Evolutionary conservation across 371 early-diverging fungal genomes (phyloP).

Genomic region (Mortierella sp.): DNA sequence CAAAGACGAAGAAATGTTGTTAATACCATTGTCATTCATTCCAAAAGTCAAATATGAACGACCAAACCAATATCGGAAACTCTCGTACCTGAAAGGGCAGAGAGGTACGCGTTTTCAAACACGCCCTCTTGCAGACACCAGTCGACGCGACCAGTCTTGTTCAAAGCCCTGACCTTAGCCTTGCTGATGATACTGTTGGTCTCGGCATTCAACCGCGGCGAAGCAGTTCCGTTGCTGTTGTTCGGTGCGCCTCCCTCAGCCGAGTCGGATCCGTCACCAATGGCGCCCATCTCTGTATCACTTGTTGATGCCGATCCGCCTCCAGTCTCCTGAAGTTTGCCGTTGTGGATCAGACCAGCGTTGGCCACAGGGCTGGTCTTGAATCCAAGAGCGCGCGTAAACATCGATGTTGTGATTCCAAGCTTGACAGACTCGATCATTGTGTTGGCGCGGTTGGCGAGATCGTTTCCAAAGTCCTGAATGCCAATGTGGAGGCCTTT

Average conservation of each 20-base stretch:
- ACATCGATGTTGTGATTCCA: slow-evolving; percentile 69
- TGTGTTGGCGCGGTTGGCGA: slow-evolving; percentile 79
- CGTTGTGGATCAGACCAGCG: slow-evolving; percentile 32
- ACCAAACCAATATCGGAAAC: not conserved
- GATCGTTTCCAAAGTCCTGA: slow-evolving; percentile 72
- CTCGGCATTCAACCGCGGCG: slow-evolving; percentile 50
- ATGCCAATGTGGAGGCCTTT: slow-evolving; percentile 75
- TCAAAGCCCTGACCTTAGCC: slow-evolving; percentile 67
- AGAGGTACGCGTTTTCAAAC: slow-evolving; percentile 84
- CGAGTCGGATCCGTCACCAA: slow-evolving; percentile 26
- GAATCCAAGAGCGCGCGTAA: slow-evolving; percentile 69
- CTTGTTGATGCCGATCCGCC: slow-evolving; percentile 24
- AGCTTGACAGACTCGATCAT: slow-evolving; percentile 75
- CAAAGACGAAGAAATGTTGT: not conserved
- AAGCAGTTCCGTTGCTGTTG: slow-evolving; percentile 17
- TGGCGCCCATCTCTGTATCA: slow-evolving; percentile 57
- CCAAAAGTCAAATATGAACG: not conserved
- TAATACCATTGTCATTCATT: not conserved
- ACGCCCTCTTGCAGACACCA: slow-evolving; percentile 85
- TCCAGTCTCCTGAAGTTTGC: slow-evolving; percentile 25
- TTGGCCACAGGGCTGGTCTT: slow-evolving; percentile 38
- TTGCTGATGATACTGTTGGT: slow-evolving; percentile 58
- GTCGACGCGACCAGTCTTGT: slow-evolving; percentile 81
- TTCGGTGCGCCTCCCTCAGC: slow-evolving; percentile 19
- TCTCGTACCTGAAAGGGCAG: slow-evolving; percentile 67